These are phyloP conservation scores for Nyssa sinensis DNA, from an alignment of 148 eudicot species.

Conservation along the genomic window DNA sequence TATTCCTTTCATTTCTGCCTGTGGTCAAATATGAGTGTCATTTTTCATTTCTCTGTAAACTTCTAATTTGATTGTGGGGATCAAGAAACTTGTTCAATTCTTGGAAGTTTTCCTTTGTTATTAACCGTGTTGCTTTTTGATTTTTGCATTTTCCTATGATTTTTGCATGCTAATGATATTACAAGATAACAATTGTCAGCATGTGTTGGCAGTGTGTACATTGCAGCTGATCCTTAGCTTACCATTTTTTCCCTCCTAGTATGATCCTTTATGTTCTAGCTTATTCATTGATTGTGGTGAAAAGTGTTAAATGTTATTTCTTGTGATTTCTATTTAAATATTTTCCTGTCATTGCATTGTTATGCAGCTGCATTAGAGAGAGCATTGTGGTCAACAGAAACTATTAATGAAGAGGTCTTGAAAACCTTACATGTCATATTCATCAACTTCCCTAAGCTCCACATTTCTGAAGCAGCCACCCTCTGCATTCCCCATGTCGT, in stretches of 20 bases:
- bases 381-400: slow-evolving; percentile 62
- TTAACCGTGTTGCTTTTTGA: too few species aligned
- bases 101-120: background rate
- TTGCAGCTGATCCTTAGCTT: too few species aligned
- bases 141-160: too few species aligned
- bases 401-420: slow-evolving; percentile 67
- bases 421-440: slow-evolving; percentile 64
- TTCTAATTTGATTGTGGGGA: background rate
- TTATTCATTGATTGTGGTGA: background rate
- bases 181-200: too few species aligned
- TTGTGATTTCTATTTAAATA: background rate
- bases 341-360: slow-evolving; percentile 4
- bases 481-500: slow-evolving; percentile 80
- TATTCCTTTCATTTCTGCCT: background rate
- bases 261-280: too few species aligned
- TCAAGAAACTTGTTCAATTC: background rate
- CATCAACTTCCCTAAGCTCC: slow-evolving; percentile 72
- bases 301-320: background rate
- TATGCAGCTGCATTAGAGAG: slow-evolving; percentile 75
- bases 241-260: too few species aligned
- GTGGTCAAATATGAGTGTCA: background rate
- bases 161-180: too few species aligned
- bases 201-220: too few species aligned
- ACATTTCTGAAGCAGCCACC: slow-evolving; percentile 73
- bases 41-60: too few species aligned